Conservation (phyloP, 495 filamentous ascomycete genomes). For the Penicillium soppii region DNA sequence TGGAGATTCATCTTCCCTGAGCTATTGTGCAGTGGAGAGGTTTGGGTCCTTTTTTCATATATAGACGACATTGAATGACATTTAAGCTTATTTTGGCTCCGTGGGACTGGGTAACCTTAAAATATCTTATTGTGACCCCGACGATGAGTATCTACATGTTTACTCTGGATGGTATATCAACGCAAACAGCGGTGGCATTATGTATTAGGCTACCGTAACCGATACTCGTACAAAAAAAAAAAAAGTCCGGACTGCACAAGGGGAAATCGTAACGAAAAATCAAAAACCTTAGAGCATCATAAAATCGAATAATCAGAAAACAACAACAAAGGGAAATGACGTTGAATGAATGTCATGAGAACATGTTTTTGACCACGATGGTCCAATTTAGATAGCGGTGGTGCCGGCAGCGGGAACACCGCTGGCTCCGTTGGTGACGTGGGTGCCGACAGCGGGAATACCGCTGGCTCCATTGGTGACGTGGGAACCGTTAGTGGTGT, state of each 20-base stretch:
- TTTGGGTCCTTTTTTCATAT: conserved; percentile 12
- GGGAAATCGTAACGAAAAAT: conserved; percentile 28
- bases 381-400: conserved; percentile 19
- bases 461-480: not conserved
- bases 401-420: conserved; percentile 14
- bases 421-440: conserved; percentile 12
- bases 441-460: no score
- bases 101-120: not conserved
- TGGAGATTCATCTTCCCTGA: conserved; percentile 3
- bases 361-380: not conserved
- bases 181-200: conserved; percentile 22
- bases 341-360: conserved; percentile 1
- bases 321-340: conserved; percentile 6
- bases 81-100: not conserved
- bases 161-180: not conserved
- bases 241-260: conserved; percentile 14
- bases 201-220: conserved; percentile 28
- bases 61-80: conserved; percentile 30
- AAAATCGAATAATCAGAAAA: conserved; percentile 2
- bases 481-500: conserved; percentile 9
- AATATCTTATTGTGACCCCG: not conserved
- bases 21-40: conserved; percentile 13
- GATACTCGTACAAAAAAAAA: conserved; percentile 25
- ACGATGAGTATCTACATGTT: no score
- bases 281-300: conserved; percentile 5